These are phyloP conservation scores for Penicillium dipodomyicola DNA, from an alignment of 495 filamentous ascomycete species.

Conservation along the genomic window DNA sequence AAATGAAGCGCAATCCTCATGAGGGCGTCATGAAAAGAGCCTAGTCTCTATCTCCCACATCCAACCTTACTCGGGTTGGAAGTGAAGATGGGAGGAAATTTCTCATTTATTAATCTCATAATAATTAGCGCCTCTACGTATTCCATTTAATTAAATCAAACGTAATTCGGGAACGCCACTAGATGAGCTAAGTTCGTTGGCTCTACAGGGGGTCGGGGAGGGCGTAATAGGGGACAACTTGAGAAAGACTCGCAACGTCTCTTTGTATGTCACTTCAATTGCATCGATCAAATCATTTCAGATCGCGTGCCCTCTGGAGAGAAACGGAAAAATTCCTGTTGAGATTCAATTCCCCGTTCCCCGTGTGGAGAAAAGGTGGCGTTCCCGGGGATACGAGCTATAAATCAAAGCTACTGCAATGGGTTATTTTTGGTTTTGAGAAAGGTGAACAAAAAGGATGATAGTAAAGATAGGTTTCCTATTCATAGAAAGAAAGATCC, in stretches of 20 bases:
- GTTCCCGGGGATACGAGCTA: too few species aligned
- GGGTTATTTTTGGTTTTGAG: too few species aligned
- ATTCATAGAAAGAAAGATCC: too few species aligned
- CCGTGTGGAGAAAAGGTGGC: too few species aligned
- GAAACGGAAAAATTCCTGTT: too few species aligned
- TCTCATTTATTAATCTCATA: neutral
- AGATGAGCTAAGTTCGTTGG: neutral
- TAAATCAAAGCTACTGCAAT: too few species aligned
- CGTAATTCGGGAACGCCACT: constrained; percentile 2
- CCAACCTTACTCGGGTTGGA: constrained; percentile 6
- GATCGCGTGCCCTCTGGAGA: too few species aligned
- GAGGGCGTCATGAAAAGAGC: constrained; percentile 7
- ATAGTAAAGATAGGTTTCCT: too few species aligned
- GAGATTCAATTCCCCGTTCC: too few species aligned
- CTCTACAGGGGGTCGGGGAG: neutral
- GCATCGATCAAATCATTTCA: too few species aligned
- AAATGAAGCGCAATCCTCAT: neutral
- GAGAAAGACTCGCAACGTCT: neutral
- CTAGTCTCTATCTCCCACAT: constrained; percentile 5
- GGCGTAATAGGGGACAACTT: neutral
- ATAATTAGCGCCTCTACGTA: neutral
- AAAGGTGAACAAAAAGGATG: too few species aligned
- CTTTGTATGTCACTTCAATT: neutral
- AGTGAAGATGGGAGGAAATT: neutral
- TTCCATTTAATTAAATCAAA: neutral